A percentile compares a stretch with the other conserved stretches of the same genome.
phyloP scores from a whole-genome alignment of 805 yeast genomes.

The Cyberlindnera maritima region DNA sequence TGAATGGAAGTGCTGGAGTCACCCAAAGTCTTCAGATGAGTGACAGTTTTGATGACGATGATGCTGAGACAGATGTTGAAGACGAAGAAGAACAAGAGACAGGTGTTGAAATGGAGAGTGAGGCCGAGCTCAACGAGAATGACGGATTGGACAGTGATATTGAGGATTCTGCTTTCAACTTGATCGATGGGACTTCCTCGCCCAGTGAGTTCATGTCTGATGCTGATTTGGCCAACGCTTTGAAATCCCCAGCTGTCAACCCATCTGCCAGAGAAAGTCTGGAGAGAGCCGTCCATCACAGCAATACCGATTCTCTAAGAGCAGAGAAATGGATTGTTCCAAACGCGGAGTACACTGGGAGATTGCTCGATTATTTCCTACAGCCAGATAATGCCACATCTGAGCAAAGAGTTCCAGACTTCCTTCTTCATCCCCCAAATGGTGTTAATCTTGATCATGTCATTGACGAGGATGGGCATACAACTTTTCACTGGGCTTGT shows the following conservation, averaged over 20 bases:
- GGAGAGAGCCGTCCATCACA: conserved; percentile 20
- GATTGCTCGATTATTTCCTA: conserved; percentile 51
- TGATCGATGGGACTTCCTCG: conserved; percentile 37
- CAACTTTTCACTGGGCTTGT: conserved; percentile 97
- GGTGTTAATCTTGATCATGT: conserved; percentile 71
- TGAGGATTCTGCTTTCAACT: conserved; percentile 15
- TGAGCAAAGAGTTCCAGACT: conserved; percentile 51
- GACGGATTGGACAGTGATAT: conserved; percentile 27
- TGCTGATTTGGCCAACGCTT: conserved; percentile 45
- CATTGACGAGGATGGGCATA: conserved; percentile 92
- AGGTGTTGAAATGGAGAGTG: conserved; percentile 17
- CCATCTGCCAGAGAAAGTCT: conserved; percentile 26
- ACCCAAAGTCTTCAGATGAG: conserved; percentile 1
- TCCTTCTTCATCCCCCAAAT: conserved; percentile 59
- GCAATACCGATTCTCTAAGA: conserved; percentile 14
- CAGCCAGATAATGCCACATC: conserved; percentile 51
- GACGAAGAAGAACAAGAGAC: conserved; percentile 1
- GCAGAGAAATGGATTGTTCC: conserved; percentile 30
- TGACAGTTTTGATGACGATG: conserved; percentile 4
- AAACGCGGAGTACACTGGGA: conserved; percentile 41
- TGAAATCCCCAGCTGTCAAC: conserved; percentile 28
- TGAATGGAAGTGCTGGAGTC: background rate
- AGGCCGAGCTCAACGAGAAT: conserved; percentile 19
- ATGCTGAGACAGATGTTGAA: conserved; percentile 3
- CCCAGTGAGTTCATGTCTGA: conserved; percentile 56